Percentiles rank a stretch among this genome's conserved stretches.
Conservation (phyloP, 495 filamentous ascomycete genomes). For the Penicillium verhagenii region DNA sequence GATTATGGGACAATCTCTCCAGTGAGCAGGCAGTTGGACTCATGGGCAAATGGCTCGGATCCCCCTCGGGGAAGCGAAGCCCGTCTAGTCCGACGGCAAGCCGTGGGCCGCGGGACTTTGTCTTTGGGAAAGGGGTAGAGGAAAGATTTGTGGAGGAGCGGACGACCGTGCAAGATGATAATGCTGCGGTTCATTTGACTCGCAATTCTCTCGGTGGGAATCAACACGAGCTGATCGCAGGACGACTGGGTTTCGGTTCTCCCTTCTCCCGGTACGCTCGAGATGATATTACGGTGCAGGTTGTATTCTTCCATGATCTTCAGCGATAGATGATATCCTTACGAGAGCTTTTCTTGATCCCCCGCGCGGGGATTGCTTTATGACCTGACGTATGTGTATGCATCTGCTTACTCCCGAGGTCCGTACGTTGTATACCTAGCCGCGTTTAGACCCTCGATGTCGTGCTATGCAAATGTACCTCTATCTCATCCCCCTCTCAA, state of each 20-base stretch:
- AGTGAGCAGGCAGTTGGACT: slow-evolving; percentile 59
- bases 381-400: not conserved
- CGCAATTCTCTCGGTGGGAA: slow-evolving; percentile 63
- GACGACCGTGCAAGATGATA: slow-evolving; percentile 55
- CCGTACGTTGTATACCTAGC: too few relatives aligned
- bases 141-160: slow-evolving; percentile 34
- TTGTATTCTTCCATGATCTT: slow-evolving; percentile 54
- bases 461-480: too few relatives aligned
- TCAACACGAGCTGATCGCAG: slow-evolving; percentile 54
- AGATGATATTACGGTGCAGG: slow-evolving; percentile 64
- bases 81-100: slow-evolving; percentile 7
- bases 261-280: slow-evolving; percentile 49
- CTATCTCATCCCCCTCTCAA: too few relatives aligned
- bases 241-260: slow-evolving; percentile 45
- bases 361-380: too few relatives aligned
- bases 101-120: slow-evolving; percentile 28
- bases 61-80: slow-evolving; percentile 12
- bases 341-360: not conserved
- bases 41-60: slow-evolving; percentile 55
- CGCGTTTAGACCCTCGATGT: not conserved
- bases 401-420: not conserved
- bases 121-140: slow-evolving; percentile 17
- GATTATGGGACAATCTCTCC: slow-evolving; percentile 61
- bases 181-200: slow-evolving; percentile 61
- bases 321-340: not conserved